Percentiles rank a stretch among this genome's conserved stretches.
phyloP scores from a whole-genome alignment of 2,329 filamentous ascomycete species.

The Colletotrichum phormii region DNA sequence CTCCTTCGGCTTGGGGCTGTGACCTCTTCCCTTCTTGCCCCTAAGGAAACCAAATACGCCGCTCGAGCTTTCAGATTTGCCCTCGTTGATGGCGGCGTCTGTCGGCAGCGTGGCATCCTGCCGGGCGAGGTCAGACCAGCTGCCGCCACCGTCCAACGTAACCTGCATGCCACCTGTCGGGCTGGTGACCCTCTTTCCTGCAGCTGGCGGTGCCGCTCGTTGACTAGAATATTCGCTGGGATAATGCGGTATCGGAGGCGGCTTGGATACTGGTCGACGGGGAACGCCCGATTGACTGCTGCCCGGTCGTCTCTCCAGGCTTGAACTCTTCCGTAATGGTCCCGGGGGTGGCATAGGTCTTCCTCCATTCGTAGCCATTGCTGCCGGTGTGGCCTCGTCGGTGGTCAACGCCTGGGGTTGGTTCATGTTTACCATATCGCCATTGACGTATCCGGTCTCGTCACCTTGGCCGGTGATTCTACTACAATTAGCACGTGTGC shows the following conservation, averaged over 20 bases:
- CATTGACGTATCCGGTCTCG: conserved; percentile 25
- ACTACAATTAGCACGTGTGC: conserved; percentile 23
- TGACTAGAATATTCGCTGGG: conserved; percentile 57
- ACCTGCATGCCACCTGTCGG: conserved; percentile 90
- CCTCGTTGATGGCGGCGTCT: conserved; percentile 68
- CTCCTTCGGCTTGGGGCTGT: conserved; percentile 95
- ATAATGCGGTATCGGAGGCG: conserved; percentile 57
- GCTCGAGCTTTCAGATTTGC: conserved; percentile 69
- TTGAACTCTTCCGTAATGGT: conserved; percentile 33
- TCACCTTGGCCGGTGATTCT: conserved; percentile 34
- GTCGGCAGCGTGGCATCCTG: conserved; percentile 81
- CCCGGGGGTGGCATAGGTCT: conserved; percentile 32
- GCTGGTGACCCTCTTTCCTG: conserved; percentile 77
- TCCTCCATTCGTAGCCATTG: conserved; percentile 42
- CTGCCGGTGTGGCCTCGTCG: conserved; percentile 58
- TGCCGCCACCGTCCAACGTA: conserved; percentile 87
- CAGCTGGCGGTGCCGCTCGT: conserved; percentile 52
- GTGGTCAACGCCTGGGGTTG: conserved; percentile 63
- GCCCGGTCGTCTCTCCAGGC: conserved; percentile 25
- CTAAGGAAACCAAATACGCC: conserved; percentile 92
- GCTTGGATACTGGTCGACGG: conserved; percentile 26
- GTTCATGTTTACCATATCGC: conserved; percentile 20
- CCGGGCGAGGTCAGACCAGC: conserved; percentile 91
- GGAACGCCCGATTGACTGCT: conserved; percentile 39
- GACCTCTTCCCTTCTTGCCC: conserved; percentile 88